Base-by-base conservation (phyloP, 1,284 basidiomycete genomes). In the Coniferiporia weirii region DNA sequence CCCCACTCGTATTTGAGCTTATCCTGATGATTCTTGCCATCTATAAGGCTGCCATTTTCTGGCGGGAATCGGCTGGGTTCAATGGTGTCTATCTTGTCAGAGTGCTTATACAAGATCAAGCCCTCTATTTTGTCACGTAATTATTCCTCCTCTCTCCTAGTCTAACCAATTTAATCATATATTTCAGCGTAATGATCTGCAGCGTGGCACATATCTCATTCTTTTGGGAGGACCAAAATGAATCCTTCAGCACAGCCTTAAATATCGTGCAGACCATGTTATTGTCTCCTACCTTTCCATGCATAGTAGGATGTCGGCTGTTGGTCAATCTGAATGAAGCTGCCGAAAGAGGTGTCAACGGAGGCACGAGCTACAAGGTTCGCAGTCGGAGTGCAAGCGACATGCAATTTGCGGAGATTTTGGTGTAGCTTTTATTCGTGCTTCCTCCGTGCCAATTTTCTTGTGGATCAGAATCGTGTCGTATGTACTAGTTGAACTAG, bases 91-190 rank as follows among this genome's bases (percentile, higher is more conserved):
- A 12, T 12, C 52, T 44, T 32, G 36, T 44, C 7, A 53, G 43
- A 20, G 19, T 53, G 9, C 38, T 53, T 13, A 22, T 43, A 3
- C 38, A 22, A 22, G 52, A 43, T 43, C 55, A 57, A 38, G 17
- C 22, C 13, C 6, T 57, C 22, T 57, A 57, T 19, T 50, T 57
- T 19, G 17, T 57, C 20, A 35, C 50, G 55, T 57, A 4, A 43
- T n/a, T 27, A n/a, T 49, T 13, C 3, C 9, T n/a, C 4, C 4
- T n/a, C 9, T 46, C 8, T 46, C 2, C 27, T 17, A 3, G 2
- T 9, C 4, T 19, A 3, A 9, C n/a, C 17, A 13, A 46, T 43
- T 27, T 27, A 27, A 27, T n/a, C 12, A 3, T n/a, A 8, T 13
- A 3, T 8, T 20, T n/a, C 44, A 46, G 44, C 1, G 8, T 15